Percentiles rank a stretch among this genome's conserved stretches.
Conservation (phyloP, 805 yeast species). For the Teunomyces aglyptinius region DNA sequence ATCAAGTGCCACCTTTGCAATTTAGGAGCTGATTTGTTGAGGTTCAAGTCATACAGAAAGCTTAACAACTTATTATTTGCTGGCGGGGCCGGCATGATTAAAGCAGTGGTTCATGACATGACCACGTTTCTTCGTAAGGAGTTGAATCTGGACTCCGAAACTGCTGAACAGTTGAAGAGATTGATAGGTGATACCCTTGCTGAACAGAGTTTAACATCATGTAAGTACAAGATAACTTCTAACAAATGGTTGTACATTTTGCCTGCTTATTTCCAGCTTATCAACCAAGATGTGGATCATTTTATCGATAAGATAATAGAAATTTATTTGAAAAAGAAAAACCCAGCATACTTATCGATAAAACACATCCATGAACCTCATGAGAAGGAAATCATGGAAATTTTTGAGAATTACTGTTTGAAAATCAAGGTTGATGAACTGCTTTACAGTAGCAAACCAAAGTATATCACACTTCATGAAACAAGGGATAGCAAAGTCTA, state of each 20-base stretch:
- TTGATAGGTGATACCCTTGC: constrained; percentile 13
- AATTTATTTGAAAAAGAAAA: constrained; percentile 24
- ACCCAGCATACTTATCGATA: constrained; percentile 8
- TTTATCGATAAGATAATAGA: constrained; percentile 31
- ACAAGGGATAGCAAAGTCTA: constrained; percentile 22
- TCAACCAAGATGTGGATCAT: constrained; percentile 21
- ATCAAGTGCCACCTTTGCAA: constrained; percentile 31
- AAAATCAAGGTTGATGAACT: constrained; percentile 22
- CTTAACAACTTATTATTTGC: constrained; percentile 24
- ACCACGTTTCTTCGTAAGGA: constrained; percentile 31
- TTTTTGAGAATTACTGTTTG: constrained; percentile 24
- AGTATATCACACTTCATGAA: constrained; percentile 21
- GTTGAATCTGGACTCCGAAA: constrained; percentile 14
- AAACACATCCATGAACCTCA: constrained; percentile 5
- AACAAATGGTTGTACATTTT: constrained; percentile 23
- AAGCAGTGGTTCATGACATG: constrained; percentile 32
- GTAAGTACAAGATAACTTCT: constrained; percentile 7
- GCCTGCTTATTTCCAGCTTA: constrained; percentile 26
- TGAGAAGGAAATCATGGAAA: constrained; percentile 15
- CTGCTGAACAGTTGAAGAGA: constrained; percentile 19
- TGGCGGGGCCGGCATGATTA: constrained; percentile 33
- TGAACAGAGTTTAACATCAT: constrained; percentile 4
- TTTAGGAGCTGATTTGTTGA: constrained; percentile 33
- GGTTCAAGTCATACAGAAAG: constrained; percentile 32
- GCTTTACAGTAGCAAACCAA: constrained; percentile 18